Evolutionary conservation across 129 eudicot genomes (phyloP).

Genomic region (Lonicera japonica): DNA sequence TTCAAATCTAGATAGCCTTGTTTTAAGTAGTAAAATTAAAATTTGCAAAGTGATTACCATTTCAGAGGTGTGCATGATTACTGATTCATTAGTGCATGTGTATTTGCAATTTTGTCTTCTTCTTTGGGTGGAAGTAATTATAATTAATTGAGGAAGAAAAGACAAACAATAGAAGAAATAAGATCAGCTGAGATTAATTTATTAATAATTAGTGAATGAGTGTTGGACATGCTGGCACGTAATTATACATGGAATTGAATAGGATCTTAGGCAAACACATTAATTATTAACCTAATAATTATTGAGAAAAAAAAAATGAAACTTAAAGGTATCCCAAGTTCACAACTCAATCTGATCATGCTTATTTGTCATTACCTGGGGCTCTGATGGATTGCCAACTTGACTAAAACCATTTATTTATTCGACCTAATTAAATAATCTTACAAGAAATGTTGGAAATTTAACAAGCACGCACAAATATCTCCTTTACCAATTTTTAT

Average conservation of each 20-base stretch:
- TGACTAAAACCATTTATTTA: background rate
- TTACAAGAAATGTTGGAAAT: background rate
- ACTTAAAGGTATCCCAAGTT: background rate
- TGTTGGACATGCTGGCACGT: background rate
- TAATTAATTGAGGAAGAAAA: background rate
- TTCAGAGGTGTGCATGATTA: too few species aligned
- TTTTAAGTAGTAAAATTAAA: too few species aligned
- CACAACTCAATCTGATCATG: background rate
- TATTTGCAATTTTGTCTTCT: too few species aligned
- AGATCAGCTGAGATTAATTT: background rate
- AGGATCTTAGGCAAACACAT: background rate
- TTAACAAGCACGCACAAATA: too few species aligned
- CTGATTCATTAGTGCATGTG: too few species aligned
- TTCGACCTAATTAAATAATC: background rate
- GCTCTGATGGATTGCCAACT: background rate
- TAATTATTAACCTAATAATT: too few species aligned
- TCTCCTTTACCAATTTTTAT: background rate
- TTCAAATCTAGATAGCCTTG: too few species aligned
- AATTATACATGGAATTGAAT: background rate
- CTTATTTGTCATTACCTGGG: background rate
- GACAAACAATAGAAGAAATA: background rate
- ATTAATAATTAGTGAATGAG: background rate
- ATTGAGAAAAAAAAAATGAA: too few species aligned
- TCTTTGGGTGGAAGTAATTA: background rate
- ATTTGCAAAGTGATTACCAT: too few species aligned